Percentiles rank a stretch among this genome's conserved stretches.
Evolutionary conservation across 805 yeast genomes (phyloP).

Genomic region (Ogataea thermomethanolica): DNA sequence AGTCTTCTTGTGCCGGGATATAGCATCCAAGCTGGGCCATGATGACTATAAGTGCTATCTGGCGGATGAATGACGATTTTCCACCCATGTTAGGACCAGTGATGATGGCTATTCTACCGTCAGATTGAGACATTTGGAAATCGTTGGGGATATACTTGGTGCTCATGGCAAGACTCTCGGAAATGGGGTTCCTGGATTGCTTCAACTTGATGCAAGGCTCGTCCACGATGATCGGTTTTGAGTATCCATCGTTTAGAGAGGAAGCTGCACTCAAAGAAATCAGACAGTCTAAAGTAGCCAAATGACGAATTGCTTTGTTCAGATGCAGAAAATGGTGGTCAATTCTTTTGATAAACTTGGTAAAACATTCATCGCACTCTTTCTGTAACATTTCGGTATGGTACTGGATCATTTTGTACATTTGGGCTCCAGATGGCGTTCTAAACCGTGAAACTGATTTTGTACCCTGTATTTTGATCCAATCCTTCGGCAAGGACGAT

Average conservation of each 20-base stretch:
- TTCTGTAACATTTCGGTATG: slow-evolving; percentile 51
- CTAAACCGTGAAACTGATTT: slow-evolving; percentile 67
- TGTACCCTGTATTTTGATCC: slow-evolving; percentile 76
- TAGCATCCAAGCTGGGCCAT: slow-evolving; percentile 78
- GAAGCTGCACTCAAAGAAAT: slow-evolving; percentile 64
- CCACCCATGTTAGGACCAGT: slow-evolving; percentile 94
- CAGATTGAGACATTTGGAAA: slow-evolving; percentile 43
- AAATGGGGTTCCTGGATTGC: slow-evolving; percentile 46
- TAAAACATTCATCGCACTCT: slow-evolving; percentile 47
- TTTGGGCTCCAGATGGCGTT: slow-evolving; percentile 51
- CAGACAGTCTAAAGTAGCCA: slow-evolving; percentile 64
- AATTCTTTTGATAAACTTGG: slow-evolving; percentile 38
- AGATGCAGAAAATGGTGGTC: slow-evolving; percentile 37
- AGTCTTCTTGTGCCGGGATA: slow-evolving; percentile 62
- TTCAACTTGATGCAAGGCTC: slow-evolving; percentile 46
- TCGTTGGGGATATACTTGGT: slow-evolving; percentile 62
- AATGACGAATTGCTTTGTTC: slow-evolving; percentile 40
- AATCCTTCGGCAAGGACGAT: slow-evolving; percentile 60
- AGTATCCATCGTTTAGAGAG: slow-evolving; percentile 40
- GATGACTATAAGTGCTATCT: slow-evolving; percentile 64
- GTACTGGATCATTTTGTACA: slow-evolving; percentile 55
- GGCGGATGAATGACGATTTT: slow-evolving; percentile 72
- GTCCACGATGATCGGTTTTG: slow-evolving; percentile 49
- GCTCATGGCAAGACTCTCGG: slow-evolving; percentile 21
- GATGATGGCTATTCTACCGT: slow-evolving; percentile 55